Evolutionary conservation across 1,284 basidiomycete species (phyloP).

Genomic region (Trichosporon sp.): DNA sequence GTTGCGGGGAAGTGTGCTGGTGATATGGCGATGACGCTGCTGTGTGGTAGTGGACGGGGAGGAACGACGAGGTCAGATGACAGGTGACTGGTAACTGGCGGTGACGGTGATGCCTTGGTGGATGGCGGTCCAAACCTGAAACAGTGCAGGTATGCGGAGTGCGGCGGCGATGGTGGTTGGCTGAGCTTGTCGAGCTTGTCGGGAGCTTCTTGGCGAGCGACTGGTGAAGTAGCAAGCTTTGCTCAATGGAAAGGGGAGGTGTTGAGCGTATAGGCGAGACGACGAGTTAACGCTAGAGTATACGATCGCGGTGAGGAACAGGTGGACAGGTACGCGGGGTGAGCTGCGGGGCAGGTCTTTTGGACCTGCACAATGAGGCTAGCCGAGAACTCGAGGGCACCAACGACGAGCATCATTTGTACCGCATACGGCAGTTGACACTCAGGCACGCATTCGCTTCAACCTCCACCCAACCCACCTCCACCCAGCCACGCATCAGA

Average conservation of each 20-base stretch:
- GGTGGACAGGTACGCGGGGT: neutral
- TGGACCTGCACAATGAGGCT: too few relatives aligned
- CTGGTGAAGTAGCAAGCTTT: neutral
- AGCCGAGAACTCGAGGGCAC: neutral
- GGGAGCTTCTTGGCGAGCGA: too few relatives aligned
- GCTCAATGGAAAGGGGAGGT: too few relatives aligned
- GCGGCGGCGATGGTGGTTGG: neutral
- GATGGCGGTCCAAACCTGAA: conserved; percentile 2
- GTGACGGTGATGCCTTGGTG: neutral
- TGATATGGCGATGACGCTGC: conserved; percentile 1
- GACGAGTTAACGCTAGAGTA: neutral
- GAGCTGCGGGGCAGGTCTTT: neutral
- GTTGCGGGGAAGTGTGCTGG: neutral
- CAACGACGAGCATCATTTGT: neutral
- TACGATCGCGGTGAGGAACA: neutral
- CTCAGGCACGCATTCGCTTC: neutral
- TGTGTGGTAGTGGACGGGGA: neutral
- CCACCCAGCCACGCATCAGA: conserved; percentile 10
- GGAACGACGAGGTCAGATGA: neutral
- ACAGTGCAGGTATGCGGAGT: neutral
- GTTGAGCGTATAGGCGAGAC: too few relatives aligned
- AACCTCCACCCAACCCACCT: neutral
- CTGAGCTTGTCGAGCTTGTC: neutral
- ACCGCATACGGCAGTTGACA: neutral
- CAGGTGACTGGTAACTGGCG: neutral